Evolutionary conservation across 2,329 filamentous ascomycete species (phyloP).

Genomic region (Monosporascus sp.): DNA sequence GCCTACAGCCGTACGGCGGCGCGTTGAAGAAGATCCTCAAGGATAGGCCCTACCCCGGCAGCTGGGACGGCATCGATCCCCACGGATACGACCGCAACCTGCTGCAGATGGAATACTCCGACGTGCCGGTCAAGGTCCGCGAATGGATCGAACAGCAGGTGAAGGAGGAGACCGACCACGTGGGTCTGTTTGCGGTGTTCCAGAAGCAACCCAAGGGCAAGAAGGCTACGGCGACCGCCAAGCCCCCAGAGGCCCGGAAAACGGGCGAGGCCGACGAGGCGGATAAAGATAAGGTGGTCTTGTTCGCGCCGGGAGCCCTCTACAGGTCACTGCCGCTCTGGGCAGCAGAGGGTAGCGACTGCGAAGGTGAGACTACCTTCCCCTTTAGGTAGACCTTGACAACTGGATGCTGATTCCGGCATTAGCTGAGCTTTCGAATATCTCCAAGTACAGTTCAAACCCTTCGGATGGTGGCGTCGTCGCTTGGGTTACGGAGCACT

Average conservation of each 20-base stretch:
- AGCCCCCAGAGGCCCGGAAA: constrained; percentile 9
- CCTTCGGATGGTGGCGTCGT: constrained; percentile 21
- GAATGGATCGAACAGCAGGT: constrained; percentile 44
- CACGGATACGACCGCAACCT: constrained; percentile 44
- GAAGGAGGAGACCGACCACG: constrained; percentile 26
- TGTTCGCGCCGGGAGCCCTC: constrained; percentile 48
- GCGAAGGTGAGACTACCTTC: constrained; percentile 31
- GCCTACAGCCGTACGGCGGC: constrained; percentile 33
- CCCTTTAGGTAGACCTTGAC: background rate
- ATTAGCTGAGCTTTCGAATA: constrained; percentile 10
- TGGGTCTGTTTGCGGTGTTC: constrained; percentile 20
- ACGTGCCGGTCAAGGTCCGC: constrained; percentile 36
- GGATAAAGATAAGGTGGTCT: constrained; percentile 27
- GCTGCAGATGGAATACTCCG: constrained; percentile 39
- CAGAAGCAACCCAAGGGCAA: constrained; percentile 27
- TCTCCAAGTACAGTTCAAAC: constrained; percentile 21
- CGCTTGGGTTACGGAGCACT: constrained; percentile 25
- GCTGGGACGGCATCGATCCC: constrained; percentile 47
- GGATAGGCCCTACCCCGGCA: constrained; percentile 41
- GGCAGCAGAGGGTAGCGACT: constrained; percentile 37
- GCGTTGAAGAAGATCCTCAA: constrained; percentile 36
- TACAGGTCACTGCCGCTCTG: constrained; percentile 45
- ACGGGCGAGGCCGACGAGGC: constrained; percentile 6
- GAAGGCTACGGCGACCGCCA: constrained; percentile 21
- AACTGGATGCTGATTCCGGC: background rate